Conservation (phyloP, 2,329 filamentous ascomycete genomes). For the Emergomyces pasteurianus region DNA sequence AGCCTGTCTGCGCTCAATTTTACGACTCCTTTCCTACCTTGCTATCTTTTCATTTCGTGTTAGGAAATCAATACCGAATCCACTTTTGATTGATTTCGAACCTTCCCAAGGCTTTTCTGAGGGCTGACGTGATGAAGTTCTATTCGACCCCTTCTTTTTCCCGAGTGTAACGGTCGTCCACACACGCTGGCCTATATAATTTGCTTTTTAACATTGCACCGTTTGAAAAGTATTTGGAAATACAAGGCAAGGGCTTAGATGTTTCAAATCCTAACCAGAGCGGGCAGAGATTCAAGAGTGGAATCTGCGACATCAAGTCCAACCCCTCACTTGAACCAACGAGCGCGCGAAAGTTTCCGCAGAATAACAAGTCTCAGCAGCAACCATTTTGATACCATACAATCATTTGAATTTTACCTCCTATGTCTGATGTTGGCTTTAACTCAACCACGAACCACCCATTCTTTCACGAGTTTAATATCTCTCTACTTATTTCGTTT, state of each 20-base stretch:
- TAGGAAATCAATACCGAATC: background rate
- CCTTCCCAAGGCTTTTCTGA: background rate
- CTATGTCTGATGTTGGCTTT: background rate
- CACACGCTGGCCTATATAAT: background rate
- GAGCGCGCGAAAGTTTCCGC: background rate
- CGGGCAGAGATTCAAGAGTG: background rate
- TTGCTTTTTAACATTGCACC: background rate
- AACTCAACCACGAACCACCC: background rate
- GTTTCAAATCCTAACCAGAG: background rate
- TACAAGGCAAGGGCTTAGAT: background rate
- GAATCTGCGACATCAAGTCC: background rate
- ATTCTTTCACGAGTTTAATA: too few relatives aligned
- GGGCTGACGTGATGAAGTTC: background rate
- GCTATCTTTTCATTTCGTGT: background rate
- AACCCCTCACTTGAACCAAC: background rate
- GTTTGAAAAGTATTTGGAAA: background rate
- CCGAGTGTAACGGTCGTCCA: background rate
- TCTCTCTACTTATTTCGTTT: too few relatives aligned
- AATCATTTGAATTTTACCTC: background rate
- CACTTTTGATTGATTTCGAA: background rate
- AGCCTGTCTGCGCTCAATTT: background rate
- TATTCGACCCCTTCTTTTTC: background rate
- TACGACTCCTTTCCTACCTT: background rate
- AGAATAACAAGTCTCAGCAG: background rate
- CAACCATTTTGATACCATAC: background rate